phyloP scores from a whole-genome alignment of 345 rosid species.

The Populus simonii region DNA sequence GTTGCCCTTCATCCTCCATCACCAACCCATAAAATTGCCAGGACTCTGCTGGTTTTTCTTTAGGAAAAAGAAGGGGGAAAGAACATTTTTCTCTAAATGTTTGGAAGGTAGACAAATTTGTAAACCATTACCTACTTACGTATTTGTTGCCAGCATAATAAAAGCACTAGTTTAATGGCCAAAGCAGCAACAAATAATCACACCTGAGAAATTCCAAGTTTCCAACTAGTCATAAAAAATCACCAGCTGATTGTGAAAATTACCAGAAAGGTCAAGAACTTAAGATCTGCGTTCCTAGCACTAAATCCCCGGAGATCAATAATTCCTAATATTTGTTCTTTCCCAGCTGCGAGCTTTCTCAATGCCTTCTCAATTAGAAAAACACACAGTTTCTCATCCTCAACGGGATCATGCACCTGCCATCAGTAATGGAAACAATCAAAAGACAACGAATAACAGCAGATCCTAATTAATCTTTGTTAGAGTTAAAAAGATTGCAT shows the following conservation, averaged over 20 bases:
- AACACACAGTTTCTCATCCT: conserved; percentile 74
- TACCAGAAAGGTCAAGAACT: conserved; percentile 78
- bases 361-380: conserved; percentile 76
- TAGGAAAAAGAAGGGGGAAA: neutral
- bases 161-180: neutral
- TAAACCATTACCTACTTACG: neutral
- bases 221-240: conserved; percentile 1
- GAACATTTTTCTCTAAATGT: neutral
- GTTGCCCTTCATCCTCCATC: no score
- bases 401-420: conserved; percentile 66
- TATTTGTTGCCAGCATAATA: neutral
- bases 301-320: conserved; percentile 77
- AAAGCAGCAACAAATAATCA: conserved; percentile 8
- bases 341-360: conserved; percentile 62
- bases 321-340: conserved; percentile 70
- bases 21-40: neutral
- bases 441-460: neutral
- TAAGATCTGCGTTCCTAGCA: conserved; percentile 64
- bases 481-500: neutral
- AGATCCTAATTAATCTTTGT: neutral
- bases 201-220: neutral
- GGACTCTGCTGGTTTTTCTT: neutral
- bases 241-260: neutral
- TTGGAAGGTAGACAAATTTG: neutral
- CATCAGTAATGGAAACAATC: conserved; percentile 8